Evolutionary conservation across 768 basidiomycete genomes (phyloP), one percentile per base, ranked within the genome.

Genomic region (Boletus subcaerulescens): DNA sequence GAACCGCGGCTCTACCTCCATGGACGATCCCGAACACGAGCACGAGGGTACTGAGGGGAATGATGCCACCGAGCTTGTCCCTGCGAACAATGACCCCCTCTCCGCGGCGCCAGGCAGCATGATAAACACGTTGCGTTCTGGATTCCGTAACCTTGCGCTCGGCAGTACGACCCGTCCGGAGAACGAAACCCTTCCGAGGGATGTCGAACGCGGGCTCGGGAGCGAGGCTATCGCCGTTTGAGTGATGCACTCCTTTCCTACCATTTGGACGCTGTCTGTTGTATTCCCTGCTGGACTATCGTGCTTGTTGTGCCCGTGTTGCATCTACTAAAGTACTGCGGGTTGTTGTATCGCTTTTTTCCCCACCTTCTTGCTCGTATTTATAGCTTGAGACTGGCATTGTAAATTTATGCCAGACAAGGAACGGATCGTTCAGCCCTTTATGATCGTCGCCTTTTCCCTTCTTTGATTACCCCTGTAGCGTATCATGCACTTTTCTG

Each of bases 151-250:
- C 32, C 54, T 71, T 15, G 36, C 63, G 8, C 53, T 59, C 4
- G 48, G 60, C 6, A 53, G 44, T 40, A 13, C 57, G 31, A 36
- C 52, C 3, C 67, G 65, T 32, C 17, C 42, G 14, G 69, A 72
- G 31, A 50, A 51, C 15, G 63, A 63, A 14, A 59, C 58, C 1
- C 73, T 76, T 7, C 62, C 71, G 2, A 58, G 68, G 18, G 69
- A 71, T 29, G 57, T 64, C 12, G 68, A 68, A 32, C 70, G 61
- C 18, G 68, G 64, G 6, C n/a, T 53, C 5, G 61, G 45, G 4
- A 14, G 57, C 1, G 62, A 59, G 42, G 31, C 50, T 5, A 26
- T 52, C 18, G 18, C 55, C 17, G 48, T 53, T 50, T 66, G 48
- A 66, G 32, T 15, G 36, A 44, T 31, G 22, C 11, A 18, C 12